phyloP scores from a whole-genome alignment of 2,329 filamentous ascomycete genomes.

The Triangularia verruculosa region DNA sequence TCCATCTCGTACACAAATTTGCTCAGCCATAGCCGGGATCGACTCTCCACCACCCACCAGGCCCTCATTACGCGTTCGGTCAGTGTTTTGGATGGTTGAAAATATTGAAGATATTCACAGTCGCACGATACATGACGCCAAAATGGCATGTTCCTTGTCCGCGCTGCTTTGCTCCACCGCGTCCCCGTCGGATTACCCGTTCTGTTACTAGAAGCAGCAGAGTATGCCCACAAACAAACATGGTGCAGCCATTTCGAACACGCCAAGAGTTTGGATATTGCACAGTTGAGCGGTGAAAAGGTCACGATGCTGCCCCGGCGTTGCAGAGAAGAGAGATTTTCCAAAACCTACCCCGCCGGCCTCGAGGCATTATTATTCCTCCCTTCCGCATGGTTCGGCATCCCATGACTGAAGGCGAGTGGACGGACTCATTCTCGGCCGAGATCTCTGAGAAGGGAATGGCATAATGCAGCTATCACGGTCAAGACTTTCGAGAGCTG shows the following conservation, averaged over 20 bases:
- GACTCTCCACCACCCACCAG: neutral
- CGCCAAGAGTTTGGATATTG: conserved; percentile 1
- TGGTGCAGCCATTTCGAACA: neutral
- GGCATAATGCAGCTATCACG: neutral
- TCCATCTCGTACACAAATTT: neutral
- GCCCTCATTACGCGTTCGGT: neutral
- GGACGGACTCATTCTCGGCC: neutral
- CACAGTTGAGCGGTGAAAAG: neutral
- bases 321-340: conserved; percentile 3
- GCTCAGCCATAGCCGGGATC: neutral
- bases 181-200: conserved; percentile 3
- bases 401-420: neutral
- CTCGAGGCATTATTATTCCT: conserved; percentile 2
- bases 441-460: conserved; percentile 2
- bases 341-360: neutral
- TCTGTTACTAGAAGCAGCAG: neutral
- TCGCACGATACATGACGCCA: conserved; percentile 7
- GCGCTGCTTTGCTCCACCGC: neutral
- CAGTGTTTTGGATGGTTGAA: neutral
- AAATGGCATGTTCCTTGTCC: conserved; percentile 2
- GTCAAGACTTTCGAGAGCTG: neutral
- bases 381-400: conserved; percentile 6
- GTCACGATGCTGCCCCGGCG: conserved; percentile 3
- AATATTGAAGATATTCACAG: neutral
- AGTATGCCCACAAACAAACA: neutral